Conservation (phyloP, 768 basidiomycete genomes). For the Cytidiella melzeri region DNA sequence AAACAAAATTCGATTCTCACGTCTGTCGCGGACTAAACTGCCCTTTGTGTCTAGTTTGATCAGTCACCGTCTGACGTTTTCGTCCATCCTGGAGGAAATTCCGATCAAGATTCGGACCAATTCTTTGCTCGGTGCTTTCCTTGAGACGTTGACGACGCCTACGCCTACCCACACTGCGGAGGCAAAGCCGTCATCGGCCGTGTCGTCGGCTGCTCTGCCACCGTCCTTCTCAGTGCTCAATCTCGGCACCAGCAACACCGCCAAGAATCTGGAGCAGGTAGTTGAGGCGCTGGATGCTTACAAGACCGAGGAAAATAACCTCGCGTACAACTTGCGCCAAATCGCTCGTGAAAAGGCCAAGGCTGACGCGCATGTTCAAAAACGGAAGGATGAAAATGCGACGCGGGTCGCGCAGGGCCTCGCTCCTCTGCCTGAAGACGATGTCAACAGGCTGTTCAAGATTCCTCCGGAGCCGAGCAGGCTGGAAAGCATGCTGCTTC, state of each 20-base stretch:
- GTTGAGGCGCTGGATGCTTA: conserved; percentile 82
- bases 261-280: conserved; percentile 76
- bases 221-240: conserved; percentile 66
- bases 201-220: conserved; percentile 39
- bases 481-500: conserved; percentile 76
- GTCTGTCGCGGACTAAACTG: background rate
- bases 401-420: conserved; percentile 75
- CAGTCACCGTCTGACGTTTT: conserved; percentile 77
- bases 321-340: conserved; percentile 82
- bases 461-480: conserved; percentile 85
- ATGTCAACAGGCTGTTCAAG: conserved; percentile 78
- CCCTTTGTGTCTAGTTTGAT: conserved; percentile 48
- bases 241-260: conserved; percentile 62
- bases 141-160: conserved; percentile 54
- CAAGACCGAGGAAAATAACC: conserved; percentile 87
- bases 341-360: conserved; percentile 79
- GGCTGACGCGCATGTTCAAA: conserved; percentile 74
- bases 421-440: conserved; percentile 82
- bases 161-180: conserved; percentile 34
- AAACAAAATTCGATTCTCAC: background rate
- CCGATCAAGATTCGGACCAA: conserved; percentile 83
- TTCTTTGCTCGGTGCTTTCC: conserved; percentile 71
- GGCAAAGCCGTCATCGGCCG: conserved; percentile 24
- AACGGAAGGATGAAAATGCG: conserved; percentile 86
- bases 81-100: conserved; percentile 79